Base-by-base conservation (phyloP, 2,329 filamentous ascomycete genomes). In the Trichophyton mentagrophytes region DNA sequence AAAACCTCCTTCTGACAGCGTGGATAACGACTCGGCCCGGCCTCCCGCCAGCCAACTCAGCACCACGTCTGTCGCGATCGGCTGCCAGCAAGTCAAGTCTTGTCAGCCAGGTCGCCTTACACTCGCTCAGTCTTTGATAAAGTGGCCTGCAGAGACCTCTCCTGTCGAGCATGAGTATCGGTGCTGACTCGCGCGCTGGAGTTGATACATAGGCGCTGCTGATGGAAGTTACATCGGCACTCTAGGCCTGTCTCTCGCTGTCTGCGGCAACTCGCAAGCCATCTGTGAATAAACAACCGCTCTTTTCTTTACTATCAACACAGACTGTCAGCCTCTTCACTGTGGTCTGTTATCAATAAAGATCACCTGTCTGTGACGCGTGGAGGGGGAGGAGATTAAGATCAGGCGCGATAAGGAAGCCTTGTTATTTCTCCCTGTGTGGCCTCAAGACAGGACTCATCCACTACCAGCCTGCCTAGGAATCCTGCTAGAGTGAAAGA, bases 171-270 rank as follows among this genome's bases (percentile, higher is more conserved):
- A 55, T 55, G 51, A 33, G 51, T 55, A 55, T 33, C 51, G 51
- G 51, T 17, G 22, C 9, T 33, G 30, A 33, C 51, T 55, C 51
- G 25, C 51, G 27, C 51, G 51, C 51, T 55, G 27, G 51, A 55
- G 22, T 55, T 17, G 51, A 33, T 36, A 36, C 51, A 27, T 55
- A 55, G 44, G 61, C 61, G 61, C 58, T 53, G 46, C 61, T 53
- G 46, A 62, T 62, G 61, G 61, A 58, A 57, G 58, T 44, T 44
- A 38, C 57, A 46, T 47, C 30, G 15, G 27, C 40, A 46, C 25
- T 17, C 17, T 55, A 22, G 42, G 58, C 58, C 33, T 44, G 40
- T 44, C 40, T 38, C 33, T 38, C 33, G 33, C 33, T 44, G 6
- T 44, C 40, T 40, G 11, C 17, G 17, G 8, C 11, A 13, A 38